These are phyloP conservation scores for Russula dissimulans DNA, from an alignment of 768 basidiomycete species.

Conservation along the genomic window DNA sequence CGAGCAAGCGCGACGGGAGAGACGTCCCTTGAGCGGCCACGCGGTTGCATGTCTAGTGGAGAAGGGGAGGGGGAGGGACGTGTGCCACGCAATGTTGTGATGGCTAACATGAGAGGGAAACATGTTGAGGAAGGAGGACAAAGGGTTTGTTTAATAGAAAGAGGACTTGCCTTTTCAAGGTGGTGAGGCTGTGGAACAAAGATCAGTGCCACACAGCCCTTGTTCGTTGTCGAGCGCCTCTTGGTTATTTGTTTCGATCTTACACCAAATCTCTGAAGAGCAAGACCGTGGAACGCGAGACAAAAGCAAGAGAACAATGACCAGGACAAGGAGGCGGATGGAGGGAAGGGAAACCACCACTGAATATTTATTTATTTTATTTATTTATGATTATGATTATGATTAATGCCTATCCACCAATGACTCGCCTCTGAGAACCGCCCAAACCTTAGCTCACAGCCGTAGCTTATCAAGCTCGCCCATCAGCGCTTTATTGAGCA, in stretches of 20 bases:
- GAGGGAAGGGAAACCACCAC: too few species aligned
- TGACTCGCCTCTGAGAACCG: neutral
- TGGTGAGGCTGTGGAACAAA: neutral
- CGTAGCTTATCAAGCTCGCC: too few species aligned
- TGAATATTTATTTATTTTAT: neutral
- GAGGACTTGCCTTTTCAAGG: constrained; percentile 1
- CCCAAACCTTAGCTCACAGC: too few species aligned
- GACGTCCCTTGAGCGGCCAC: constrained; percentile 17
- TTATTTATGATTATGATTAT: neutral
- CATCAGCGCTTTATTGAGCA: neutral
- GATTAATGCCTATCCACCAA: constrained; percentile 4
- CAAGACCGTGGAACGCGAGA: neutral
- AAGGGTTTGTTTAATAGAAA: neutral
- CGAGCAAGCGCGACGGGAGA: constrained; percentile 20
- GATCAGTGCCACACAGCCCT: constrained; percentile 1
- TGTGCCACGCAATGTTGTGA: neutral
- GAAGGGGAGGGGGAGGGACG: neutral
- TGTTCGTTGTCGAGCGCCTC: neutral
- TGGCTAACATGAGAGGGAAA: neutral
- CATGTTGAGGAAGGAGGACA: neutral
- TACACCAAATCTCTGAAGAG: neutral
- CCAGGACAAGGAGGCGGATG: neutral
- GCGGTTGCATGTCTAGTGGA: constrained; percentile 8
- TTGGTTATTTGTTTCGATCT: neutral
- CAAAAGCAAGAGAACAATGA: neutral